Conservation (phyloP, 352 stramenopile genomes). For the Globisporangium lucens region DNA sequence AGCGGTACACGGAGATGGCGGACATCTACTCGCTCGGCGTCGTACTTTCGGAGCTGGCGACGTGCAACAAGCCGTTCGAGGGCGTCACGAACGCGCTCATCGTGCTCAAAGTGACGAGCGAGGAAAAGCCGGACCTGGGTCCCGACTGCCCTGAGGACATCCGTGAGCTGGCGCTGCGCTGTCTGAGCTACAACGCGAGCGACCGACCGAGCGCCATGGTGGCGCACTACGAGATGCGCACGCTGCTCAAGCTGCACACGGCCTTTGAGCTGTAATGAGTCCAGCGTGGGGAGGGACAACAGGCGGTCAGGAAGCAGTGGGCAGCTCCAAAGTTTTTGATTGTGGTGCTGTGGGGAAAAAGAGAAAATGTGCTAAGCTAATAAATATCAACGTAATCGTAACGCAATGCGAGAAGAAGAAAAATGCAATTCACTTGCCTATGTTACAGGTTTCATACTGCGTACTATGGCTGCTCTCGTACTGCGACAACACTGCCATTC, state of each 20-base stretch:
- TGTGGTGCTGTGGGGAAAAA: neutral
- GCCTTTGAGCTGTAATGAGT: conserved; percentile 40
- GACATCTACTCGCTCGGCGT: conserved; percentile 88
- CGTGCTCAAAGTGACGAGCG: conserved; percentile 70
- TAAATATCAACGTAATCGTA: conserved; percentile 4
- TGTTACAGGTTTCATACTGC: neutral
- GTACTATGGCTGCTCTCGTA: neutral
- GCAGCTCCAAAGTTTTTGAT: neutral
- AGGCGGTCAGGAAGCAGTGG: too few relatives aligned
- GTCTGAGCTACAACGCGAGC: conserved; percentile 60
- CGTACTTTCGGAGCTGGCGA: conserved; percentile 71
- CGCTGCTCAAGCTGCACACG: conserved; percentile 61
- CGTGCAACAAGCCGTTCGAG: conserved; percentile 62
- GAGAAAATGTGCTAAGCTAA: conserved; percentile 7
- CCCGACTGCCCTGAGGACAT: conserved; percentile 65
- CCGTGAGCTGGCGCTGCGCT: conserved; percentile 49
- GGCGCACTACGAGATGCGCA: conserved; percentile 73
- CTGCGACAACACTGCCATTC: neutral
- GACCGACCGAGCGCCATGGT: conserved; percentile 71
- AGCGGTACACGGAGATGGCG: conserved; percentile 83
- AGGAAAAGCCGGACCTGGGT: conserved; percentile 61
- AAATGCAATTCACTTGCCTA: neutral
- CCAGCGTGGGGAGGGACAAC: neutral
- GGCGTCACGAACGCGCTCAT: conserved; percentile 67
- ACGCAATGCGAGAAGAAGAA: neutral